phyloP scores from a whole-genome alignment of 2,329 filamentous ascomycete genomes.

The Arthrobotrys sphaeroides region DNA sequence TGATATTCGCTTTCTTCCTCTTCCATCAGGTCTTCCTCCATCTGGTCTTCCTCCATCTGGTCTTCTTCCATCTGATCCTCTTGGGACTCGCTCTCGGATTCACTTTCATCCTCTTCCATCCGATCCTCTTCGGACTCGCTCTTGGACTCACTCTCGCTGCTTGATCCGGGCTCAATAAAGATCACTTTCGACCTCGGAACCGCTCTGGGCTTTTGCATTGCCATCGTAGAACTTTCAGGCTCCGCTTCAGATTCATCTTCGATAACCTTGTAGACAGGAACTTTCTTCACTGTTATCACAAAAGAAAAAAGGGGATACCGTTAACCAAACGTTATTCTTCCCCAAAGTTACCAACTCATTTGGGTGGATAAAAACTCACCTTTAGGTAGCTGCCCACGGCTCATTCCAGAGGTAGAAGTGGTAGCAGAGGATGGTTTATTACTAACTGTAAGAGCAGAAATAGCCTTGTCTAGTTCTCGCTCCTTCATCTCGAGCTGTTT shows the following conservation, averaged over 20 bases:
- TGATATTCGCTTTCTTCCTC: too few species aligned
- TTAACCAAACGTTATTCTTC: too few species aligned
- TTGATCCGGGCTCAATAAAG: not conserved
- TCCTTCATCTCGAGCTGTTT: not conserved
- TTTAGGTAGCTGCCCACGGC: too few species aligned
- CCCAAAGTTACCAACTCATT: too few species aligned
- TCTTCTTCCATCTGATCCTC: not conserved
- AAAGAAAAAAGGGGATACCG: too few species aligned
- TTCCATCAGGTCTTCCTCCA: not conserved
- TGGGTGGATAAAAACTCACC: too few species aligned
- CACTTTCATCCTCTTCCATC: not conserved
- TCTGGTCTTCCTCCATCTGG: not conserved
- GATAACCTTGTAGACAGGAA: not conserved
- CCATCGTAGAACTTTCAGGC: conserved; percentile 11
- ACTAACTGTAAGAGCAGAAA: not conserved
- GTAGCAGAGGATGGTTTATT: not conserved
- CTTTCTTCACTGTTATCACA: not conserved
- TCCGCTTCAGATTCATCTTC: not conserved
- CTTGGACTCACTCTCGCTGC: not conserved
- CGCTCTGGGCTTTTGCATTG: not conserved
- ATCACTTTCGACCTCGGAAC: not conserved
- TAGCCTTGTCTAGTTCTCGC: not conserved
- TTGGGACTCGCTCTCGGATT: too few species aligned
- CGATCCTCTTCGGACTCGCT: not conserved
- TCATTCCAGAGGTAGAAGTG: not conserved